phyloP scores from a whole-genome alignment of 495 filamentous ascomycete genomes.

The Collariella sp. region DNA sequence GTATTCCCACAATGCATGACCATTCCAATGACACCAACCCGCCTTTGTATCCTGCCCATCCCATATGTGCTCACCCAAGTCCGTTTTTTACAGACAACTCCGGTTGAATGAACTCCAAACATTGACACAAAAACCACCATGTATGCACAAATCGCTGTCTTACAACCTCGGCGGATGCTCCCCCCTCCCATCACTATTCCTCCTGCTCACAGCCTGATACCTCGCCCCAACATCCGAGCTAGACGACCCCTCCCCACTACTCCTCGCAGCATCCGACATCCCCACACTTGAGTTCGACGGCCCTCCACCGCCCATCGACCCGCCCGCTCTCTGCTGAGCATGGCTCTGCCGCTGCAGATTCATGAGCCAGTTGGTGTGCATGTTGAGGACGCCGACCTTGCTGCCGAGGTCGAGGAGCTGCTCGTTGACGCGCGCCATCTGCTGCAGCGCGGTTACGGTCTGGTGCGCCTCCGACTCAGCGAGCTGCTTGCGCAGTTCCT shows the following conservation, averaged over 20 bases:
- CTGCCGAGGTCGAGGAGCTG: constrained; percentile 46
- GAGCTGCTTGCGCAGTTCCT: constrained; percentile 35
- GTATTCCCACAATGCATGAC: too few relatives aligned
- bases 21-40: too few relatives aligned
- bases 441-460: constrained; percentile 41
- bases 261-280: background rate
- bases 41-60: too few relatives aligned
- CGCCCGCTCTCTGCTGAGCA: constrained; percentile 9
- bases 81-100: background rate
- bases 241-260: background rate
- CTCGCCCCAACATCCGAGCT: background rate
- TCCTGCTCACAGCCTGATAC: background rate
- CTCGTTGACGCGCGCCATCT: constrained; percentile 42
- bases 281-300: background rate
- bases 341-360: constrained; percentile 27
- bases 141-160: background rate
- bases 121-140: background rate
- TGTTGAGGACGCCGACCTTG: constrained; percentile 42
- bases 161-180: constrained; percentile 12
- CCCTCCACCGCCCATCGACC: background rate
- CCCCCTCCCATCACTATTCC: constrained; percentile 16
- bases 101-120: background rate
- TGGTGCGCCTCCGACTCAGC: constrained; percentile 42
- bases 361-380: constrained; percentile 50
- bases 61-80: too few relatives aligned